A percentile compares a stretch with the other conserved stretches of the same genome.
Conservation (phyloP, 2,329 filamentous ascomycete genomes). For the Pyrenophora graminea region DNA sequence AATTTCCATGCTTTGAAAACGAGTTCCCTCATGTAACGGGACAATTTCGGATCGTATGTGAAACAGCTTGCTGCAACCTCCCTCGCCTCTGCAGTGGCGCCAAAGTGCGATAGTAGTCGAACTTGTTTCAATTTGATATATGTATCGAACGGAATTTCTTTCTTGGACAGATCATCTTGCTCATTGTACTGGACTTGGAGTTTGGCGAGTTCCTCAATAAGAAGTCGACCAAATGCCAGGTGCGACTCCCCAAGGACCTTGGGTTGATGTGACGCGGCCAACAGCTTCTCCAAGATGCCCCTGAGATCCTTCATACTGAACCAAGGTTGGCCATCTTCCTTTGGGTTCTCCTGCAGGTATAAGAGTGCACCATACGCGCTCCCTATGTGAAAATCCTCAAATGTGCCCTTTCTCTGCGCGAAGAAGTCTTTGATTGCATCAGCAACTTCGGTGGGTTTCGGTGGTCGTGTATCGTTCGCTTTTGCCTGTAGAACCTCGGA, state of each 20-base stretch:
- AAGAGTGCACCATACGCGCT: conserved; percentile 63
- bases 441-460: conserved; percentile 64
- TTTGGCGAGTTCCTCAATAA: conserved; percentile 35
- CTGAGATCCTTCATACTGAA: conserved; percentile 31
- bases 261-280: conserved; percentile 31
- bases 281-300: conserved; percentile 15
- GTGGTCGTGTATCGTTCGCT: conserved; percentile 67
- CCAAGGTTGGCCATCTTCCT: conserved; percentile 35
- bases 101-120: conserved; percentile 28
- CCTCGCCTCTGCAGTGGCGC: conserved; percentile 32
- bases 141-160: conserved; percentile 3
- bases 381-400: conserved; percentile 53
- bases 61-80: conserved; percentile 24
- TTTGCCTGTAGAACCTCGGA: conserved; percentile 68
- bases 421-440: conserved; percentile 54
- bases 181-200: conserved; percentile 5
- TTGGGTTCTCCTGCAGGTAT: conserved; percentile 56
- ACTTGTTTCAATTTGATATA: conserved; percentile 19
- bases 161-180: conserved; percentile 4
- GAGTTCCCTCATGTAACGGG: conserved; percentile 1
- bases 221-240: conserved; percentile 46
- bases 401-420: conserved; percentile 23
- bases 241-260: conserved; percentile 47
- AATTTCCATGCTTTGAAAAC: conserved; percentile 26
- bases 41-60: conserved; percentile 10